Percentiles rank a stretch among this genome's conserved stretches.
These are phyloP conservation scores for Paspalum vaginatum DNA, from an alignment of 176 grass and related monocot species.

Conservation along the genomic window DNA sequence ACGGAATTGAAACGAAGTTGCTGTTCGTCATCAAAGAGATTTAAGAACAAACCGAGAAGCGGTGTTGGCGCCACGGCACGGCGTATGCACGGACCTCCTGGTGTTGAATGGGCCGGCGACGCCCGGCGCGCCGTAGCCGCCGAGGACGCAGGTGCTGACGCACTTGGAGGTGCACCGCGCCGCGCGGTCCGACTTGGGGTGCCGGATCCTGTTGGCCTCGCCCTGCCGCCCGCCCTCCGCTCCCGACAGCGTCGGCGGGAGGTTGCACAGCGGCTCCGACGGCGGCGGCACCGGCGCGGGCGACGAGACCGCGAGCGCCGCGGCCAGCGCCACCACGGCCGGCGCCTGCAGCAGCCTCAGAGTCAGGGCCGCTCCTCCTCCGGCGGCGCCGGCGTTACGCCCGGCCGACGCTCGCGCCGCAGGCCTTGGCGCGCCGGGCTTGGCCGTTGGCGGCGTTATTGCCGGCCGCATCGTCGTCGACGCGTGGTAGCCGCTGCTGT, in stretches of 20 bases:
- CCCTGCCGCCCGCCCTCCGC: constrained; percentile 35
- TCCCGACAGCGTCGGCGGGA: constrained; percentile 51
- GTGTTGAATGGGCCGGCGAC: constrained; percentile 67
- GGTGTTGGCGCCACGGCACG: too few relatives aligned
- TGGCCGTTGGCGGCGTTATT: too few relatives aligned
- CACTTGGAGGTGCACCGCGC: constrained; percentile 65
- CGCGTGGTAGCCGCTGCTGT: too few relatives aligned
- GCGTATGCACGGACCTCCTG: constrained; percentile 33
- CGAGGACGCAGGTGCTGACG: constrained; percentile 80
- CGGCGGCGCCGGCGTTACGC: too few relatives aligned
- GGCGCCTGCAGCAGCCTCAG: constrained; percentile 49
- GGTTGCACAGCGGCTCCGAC: constrained; percentile 48
- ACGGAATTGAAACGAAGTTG: too few relatives aligned
- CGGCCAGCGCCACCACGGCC: constrained; percentile 44
- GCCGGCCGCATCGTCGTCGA: too few relatives aligned
- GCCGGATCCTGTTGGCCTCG: constrained; percentile 43
- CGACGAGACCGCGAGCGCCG: constrained; percentile 31
- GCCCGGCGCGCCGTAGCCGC: constrained; percentile 72
- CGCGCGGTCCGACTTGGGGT: constrained; percentile 53
- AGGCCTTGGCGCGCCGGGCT: too few relatives aligned
- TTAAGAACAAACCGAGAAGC: background rate
- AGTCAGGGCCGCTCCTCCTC: background rate
- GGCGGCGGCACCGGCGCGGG: background rate
- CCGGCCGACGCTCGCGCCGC: too few relatives aligned
- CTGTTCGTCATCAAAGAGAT: background rate